phyloP scores from a whole-genome alignment of 768 basidiomycete species.

The Lactifluus rugatus region DNA sequence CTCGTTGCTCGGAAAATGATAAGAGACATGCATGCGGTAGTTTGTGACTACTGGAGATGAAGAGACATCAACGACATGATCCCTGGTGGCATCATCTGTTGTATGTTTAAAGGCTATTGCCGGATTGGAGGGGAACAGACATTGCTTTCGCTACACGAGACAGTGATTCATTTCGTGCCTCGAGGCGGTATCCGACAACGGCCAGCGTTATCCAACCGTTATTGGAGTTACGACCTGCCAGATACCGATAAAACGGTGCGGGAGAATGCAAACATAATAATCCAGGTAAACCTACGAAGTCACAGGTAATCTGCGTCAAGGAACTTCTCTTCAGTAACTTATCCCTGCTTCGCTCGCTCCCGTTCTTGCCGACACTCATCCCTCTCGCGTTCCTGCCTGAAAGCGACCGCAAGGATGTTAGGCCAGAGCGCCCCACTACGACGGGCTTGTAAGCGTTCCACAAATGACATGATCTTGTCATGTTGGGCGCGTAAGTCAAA shows the following conservation, averaged over 20 bases:
- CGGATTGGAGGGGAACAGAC: background rate
- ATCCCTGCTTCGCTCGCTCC: slow-evolving; percentile 6
- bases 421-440: slow-evolving; percentile 19
- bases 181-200: slow-evolving; percentile 6
- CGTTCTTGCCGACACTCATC: slow-evolving; percentile 14
- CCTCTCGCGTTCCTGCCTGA: slow-evolving; percentile 19
- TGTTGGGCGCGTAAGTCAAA: slow-evolving; percentile 24
- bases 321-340: slow-evolving; percentile 6
- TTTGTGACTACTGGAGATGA: background rate
- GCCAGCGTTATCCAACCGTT: background rate
- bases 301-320: slow-evolving; percentile 2
- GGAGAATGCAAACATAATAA: slow-evolving; percentile 2
- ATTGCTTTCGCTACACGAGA: background rate
- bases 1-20: slow-evolving; percentile 7
- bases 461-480: slow-evolving; percentile 22
- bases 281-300: slow-evolving; percentile 5
- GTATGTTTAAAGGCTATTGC: background rate
- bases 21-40: background rate
- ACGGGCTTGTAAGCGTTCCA: slow-evolving; percentile 19
- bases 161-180: slow-evolving; percentile 1
- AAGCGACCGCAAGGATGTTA: slow-evolving; percentile 19
- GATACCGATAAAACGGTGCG: slow-evolving; percentile 1
- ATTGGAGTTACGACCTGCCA: slow-evolving; percentile 7
- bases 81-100: background rate
- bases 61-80: background rate